Evolutionary conservation across 2,329 filamentous ascomycete species (phyloP), one percentile per base, ranked within the genome.

Genomic region (Arthrobotrys sinensis): DNA sequence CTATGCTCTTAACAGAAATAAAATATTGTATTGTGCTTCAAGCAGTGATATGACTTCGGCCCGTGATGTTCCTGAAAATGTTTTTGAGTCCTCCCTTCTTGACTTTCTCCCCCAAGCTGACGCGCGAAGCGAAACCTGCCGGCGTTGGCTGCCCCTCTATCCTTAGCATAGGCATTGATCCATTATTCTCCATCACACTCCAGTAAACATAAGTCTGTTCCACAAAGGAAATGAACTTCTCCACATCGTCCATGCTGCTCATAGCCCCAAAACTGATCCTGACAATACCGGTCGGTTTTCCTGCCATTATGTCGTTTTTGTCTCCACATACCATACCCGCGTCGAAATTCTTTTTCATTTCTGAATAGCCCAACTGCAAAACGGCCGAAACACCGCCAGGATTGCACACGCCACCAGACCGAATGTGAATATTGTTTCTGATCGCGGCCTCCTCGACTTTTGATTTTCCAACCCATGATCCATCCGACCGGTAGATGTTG

Each of bases 251-350:
- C 19, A 85, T 82, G 1, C 88, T 90, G 78, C 87, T 90, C 88
- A 90, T 90, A 11, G 89, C 89, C 0, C 90, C 90, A 1, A 91
- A 84, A 75, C 88, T 90, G 4, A 87, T 88, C 19, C 90, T 85
- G 5, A 90, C 88, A 50, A 91, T 88, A 0, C 90, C 90, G 28
- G 89, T 89, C 0, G 89, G 86, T 53, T 87, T 85, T 16, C 87
- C 86, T 10, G 87, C 84, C 75, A 89, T 86, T 28, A 90, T 81
- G 79, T 88, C 87, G 21, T 86, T 85, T 1, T 87, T 87, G 28
- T 87, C 85, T 0, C 87, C 87, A 80, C 90, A 91, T 36, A 88
- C 86, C 82, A 90, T 88, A 0, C 90, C 89, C 3, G 86, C 86
- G 0, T 87, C 87, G 71, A 87, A 88, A 14, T 89, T 87, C 3